Evolutionary conservation across 352 stramenopile species (phyloP), one percentile per base, ranked within the genome.

Genomic region (Pythium apleroticum): DNA sequence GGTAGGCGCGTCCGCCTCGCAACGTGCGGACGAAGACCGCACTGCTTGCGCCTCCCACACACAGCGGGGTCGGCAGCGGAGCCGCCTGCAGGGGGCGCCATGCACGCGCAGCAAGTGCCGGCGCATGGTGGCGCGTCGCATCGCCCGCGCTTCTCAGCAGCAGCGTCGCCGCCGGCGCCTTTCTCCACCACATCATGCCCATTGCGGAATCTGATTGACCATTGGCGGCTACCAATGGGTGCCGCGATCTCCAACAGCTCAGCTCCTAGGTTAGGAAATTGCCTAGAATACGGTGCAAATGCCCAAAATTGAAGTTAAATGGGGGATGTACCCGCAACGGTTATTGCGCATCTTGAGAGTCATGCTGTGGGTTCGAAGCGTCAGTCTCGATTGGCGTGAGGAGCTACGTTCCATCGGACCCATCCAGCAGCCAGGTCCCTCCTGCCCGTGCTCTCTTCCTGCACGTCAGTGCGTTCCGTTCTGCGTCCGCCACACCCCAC

Each of bases 161-260:
- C 55, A 45, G n/a, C 55, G 37, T 28, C 39, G 43, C 24, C 39
- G 43, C 31, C 9, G 45, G 53, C 25, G 37, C 28, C 43, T 50
- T 50, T n/a, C n/a, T 22, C 63, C 49, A 65, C 63, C 63, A 70
- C 52, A 61, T 65, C 63, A 65, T 60, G 35, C 37, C 3, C 27
- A 64, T 60, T 39, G 14, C 24, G 10, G 43, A 28, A 12, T 22
- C 55, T 60, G 48, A 69, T 64, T 64, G 63, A 49, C 63, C 33
- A 56, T 57, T 56, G 35, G 3, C 41, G 17, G n/a, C n/a, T 12
- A 35, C 63, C 63, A 69, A 69, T 69, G 24, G 58, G 52, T 31
- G 41, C 24, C 31, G 28, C 52, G 28, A 20, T 60, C 43, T 28
- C 41, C 49, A 48, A 41, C 63, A 61, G 54, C 56, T 54, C 52